A percentile compares a stretch with the other conserved stretches of the same genome.
Evolutionary conservation across 192 early-diverging fungal species (phyloP).

Genomic region (Linnemannia exigua): DNA sequence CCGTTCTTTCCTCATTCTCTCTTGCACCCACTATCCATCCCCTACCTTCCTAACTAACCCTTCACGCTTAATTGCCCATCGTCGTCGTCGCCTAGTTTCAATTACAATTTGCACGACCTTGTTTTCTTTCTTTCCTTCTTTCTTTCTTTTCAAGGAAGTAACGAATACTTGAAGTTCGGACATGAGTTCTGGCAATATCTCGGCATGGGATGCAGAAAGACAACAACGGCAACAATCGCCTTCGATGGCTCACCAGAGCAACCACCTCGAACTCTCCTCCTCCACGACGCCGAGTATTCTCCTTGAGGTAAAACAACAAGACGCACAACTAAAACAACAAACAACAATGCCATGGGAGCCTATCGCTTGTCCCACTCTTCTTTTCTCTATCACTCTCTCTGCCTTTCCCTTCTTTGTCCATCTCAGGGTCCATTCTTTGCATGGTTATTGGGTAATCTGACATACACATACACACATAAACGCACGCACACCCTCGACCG

Average conservation of each 20-base stretch:
- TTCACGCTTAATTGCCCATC: not conserved
- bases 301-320: conserved; percentile 1
- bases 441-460: not conserved
- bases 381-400: too few relatives aligned
- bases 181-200: not conserved
- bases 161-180: not conserved
- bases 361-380: not conserved
- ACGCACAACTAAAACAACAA: not conserved
- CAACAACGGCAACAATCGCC: not conserved
- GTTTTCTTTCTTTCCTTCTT: too few relatives aligned
- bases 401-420: too few relatives aligned
- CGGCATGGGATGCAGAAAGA: not conserved
- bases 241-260: not conserved
- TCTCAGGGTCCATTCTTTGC: not conserved
- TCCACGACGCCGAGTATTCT: not conserved
- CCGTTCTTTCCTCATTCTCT: not conserved
- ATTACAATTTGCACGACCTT: not conserved
- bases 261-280: not conserved
- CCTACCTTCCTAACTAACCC: not conserved
- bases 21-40: not conserved
- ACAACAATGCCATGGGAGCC: not conserved
- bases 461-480: not conserved
- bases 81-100: not conserved
- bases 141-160: not conserved
- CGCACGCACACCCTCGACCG: not conserved